phyloP scores from a whole-genome alignment of 2,329 filamentous ascomycete species.

The Pestalotiopsis sp. region DNA sequence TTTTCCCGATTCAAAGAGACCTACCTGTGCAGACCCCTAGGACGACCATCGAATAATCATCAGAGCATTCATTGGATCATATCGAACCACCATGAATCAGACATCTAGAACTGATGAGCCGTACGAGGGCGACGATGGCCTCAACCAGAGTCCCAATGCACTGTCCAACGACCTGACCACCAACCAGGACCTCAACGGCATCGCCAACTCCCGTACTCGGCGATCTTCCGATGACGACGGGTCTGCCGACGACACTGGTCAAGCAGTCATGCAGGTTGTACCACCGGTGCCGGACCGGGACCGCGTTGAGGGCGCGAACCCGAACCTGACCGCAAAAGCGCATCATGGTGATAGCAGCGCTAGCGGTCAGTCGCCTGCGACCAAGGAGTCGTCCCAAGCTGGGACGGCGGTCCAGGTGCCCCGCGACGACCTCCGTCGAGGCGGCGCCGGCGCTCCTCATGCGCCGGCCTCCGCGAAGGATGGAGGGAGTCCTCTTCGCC shows the following conservation, averaged over 20 bases:
- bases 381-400: conserved; percentile 13
- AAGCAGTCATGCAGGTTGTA: conserved; percentile 23
- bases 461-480: conserved; percentile 6
- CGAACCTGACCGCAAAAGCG: conserved; percentile 22
- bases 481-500: conserved; percentile 19
- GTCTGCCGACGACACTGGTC: conserved; percentile 30
- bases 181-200: conserved; percentile 55
- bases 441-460: conserved; percentile 5
- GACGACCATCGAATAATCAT: background rate
- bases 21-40: background rate
- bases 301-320: background rate
- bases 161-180: conserved; percentile 60
- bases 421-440: conserved; percentile 15
- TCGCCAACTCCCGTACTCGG: conserved; percentile 45
- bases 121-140: conserved; percentile 38
- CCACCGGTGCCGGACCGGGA: conserved; percentile 22
- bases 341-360: conserved; percentile 18
- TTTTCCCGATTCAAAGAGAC: background rate
- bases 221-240: conserved; percentile 22
- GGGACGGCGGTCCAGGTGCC: conserved; percentile 17
- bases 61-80: background rate
- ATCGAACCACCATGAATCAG: conserved; percentile 28
- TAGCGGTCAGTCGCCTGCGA: conserved; percentile 25
- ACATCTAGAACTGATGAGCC: conserved; percentile 42
- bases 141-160: conserved; percentile 57